Conservation (phyloP, 176 grass and related monocot species). For the Leersia perrieri region DNA sequence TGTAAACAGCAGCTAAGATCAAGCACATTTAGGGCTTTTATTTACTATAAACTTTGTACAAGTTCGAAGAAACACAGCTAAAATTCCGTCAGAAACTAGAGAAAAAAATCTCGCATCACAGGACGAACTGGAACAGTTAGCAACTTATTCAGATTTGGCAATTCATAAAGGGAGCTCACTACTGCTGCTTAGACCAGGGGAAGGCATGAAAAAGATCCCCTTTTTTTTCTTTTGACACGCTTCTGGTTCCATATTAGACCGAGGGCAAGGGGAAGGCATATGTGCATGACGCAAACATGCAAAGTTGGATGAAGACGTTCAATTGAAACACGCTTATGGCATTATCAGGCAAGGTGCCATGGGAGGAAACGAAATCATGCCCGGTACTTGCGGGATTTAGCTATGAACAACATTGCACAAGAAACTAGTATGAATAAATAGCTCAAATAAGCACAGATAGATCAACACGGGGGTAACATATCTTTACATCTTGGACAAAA, state of each 20-base stretch:
- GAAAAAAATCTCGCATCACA: neutral
- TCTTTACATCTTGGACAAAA: slow-evolving; percentile 44
- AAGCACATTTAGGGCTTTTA: too few relatives aligned
- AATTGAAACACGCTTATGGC: neutral
- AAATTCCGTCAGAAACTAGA: neutral
- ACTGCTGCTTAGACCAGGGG: too few relatives aligned
- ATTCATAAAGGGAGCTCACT: neutral
- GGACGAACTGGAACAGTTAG: neutral
- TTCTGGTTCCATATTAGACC: neutral
- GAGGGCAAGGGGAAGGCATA: neutral
- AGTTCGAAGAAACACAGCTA: neutral
- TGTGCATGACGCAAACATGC: too few relatives aligned
- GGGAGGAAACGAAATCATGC: slow-evolving; percentile 1
- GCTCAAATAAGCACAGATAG: slow-evolving; percentile 37
- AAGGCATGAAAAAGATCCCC: too few relatives aligned
- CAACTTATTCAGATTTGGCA: neutral
- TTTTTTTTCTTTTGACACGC: too few relatives aligned
- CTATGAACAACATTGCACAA: slow-evolving; percentile 37
- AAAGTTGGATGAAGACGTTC: slow-evolving; percentile 1
- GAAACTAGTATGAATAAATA: slow-evolving; percentile 19
- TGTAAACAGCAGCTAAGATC: too few relatives aligned
- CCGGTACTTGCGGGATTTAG: slow-evolving; percentile 21
- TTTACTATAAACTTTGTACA: neutral
- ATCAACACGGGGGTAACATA: slow-evolving; percentile 24
- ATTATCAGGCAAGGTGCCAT: slow-evolving; percentile 24